Evolutionary conservation across 257 asterid genomes (phyloP), one percentile per base, ranked within the genome.

Genomic region (Vinca minor): DNA sequence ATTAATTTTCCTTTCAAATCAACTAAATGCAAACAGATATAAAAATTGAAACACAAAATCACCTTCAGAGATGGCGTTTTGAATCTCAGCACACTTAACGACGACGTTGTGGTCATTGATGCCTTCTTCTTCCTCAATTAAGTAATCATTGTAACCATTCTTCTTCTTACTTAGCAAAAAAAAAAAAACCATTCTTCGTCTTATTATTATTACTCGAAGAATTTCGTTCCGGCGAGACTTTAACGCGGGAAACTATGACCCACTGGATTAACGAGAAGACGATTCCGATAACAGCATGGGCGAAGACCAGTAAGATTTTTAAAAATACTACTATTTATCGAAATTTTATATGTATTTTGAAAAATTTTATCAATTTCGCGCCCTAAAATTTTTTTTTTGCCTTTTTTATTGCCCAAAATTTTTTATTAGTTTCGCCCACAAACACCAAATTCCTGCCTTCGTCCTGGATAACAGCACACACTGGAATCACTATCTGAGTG

Each of bases 121-220:
- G 12, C 96, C 97, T 28, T 90, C 97, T 80, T 90, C 97, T 68
- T 90, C 97, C 73, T 90, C 97, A 68, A 90, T 90, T 83, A 90
- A 70, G 73, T 44, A 75, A n/a, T 85, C 95, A 26, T 52, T 58
- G 74, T 76, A 84, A 20, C 84, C 95, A 72, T 90, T 87, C 68
- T n/a, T n/a, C n/a, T n/a, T n/a, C n/a, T n/a, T n/a, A n/a, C n/a
- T n/a, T n/a, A n/a, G n/a, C n/a, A n/a, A n/a, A n/a, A n/a, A n/a
- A n/a, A n/a, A n/a, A n/a, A n/a, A n/a, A n/a, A n/a, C n/a, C n/a
- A n/a, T n/a, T n/a, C n/a, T n/a, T n/a, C n/a, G n/a, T n/a, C n/a
- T 81, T 87, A 29, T 76, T 78, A 46, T 72, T 80, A 61, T 71
- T 76, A 17, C 66, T 66, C 52, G 80, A 17, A 53, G 65, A 77